Percentiles rank a stretch among this genome's conserved stretches.
phyloP scores from a whole-genome alignment of 2,329 filamentous ascomycete genomes.

The Paraphoma chrysanthemicola region DNA sequence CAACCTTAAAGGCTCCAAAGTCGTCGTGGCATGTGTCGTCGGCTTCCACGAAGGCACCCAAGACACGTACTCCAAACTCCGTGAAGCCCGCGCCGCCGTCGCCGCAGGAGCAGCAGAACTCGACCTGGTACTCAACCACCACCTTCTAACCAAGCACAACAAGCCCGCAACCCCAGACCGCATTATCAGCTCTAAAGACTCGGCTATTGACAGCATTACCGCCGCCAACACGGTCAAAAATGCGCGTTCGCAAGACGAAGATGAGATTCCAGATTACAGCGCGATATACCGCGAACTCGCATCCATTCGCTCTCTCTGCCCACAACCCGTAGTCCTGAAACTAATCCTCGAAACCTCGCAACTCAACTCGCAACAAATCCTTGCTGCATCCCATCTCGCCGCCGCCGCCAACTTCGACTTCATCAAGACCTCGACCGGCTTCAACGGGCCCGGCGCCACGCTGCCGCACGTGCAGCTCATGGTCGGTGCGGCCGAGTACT shows the following conservation, averaged over 20 bases:
- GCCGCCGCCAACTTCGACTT: slow-evolving; percentile 63
- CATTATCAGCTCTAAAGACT: slow-evolving; percentile 24
- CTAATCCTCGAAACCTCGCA: slow-evolving; percentile 67
- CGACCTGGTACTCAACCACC: slow-evolving; percentile 66
- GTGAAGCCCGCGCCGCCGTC: slow-evolving; percentile 59
- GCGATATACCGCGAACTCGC: slow-evolving; percentile 61
- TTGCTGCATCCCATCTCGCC: slow-evolving; percentile 61
- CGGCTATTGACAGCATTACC: slow-evolving; percentile 42
- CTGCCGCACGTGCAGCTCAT: slow-evolving; percentile 62
- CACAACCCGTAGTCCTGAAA: slow-evolving; percentile 56
- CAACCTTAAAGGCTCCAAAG: slow-evolving; percentile 56
- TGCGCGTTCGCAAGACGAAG: slow-evolving; percentile 19
- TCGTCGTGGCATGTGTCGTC: slow-evolving; percentile 65
- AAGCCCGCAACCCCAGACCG: slow-evolving; percentile 10
- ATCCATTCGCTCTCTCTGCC: slow-evolving; percentile 58
- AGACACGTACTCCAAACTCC: slow-evolving; percentile 58
- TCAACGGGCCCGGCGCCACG: slow-evolving; percentile 62
- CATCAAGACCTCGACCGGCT: slow-evolving; percentile 68
- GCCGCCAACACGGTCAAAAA: slow-evolving; percentile 42
- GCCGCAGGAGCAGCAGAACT: slow-evolving; percentile 61
- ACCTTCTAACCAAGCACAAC: slow-evolving; percentile 49
- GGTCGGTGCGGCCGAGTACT: slow-evolving; percentile 55
- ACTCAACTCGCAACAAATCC: slow-evolving; percentile 56
- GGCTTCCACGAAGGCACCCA: slow-evolving; percentile 67
- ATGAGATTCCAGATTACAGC: slow-evolving; percentile 51